phyloP scores from a whole-genome alignment of 352 stramenopile genomes.

The Aphanomyces cochlioides region DNA sequence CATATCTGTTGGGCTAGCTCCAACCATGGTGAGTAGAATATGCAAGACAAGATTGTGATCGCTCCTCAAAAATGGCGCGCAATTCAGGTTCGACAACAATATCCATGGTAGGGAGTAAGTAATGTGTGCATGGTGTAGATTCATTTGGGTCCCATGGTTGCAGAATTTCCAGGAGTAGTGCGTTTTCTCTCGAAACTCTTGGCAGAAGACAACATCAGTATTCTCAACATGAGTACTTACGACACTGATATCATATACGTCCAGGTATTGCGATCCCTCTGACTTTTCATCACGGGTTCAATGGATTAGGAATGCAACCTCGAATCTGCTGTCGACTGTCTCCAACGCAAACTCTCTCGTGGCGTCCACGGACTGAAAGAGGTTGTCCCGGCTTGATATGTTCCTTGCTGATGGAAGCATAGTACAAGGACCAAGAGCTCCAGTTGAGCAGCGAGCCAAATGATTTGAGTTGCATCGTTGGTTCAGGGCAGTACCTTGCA shows the following conservation, averaged over 20 bases:
- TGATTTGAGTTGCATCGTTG: slow-evolving; percentile 39
- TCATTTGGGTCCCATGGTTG: slow-evolving; percentile 80
- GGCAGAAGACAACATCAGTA: slow-evolving; percentile 80
- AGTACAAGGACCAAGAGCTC: slow-evolving; percentile 58
- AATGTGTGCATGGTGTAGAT: slow-evolving; percentile 47
- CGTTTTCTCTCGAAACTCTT: slow-evolving; percentile 81
- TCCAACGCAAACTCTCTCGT: slow-evolving; percentile 72
- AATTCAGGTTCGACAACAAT: slow-evolving; percentile 47
- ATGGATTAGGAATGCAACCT: slow-evolving; percentile 45
- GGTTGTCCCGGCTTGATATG: slow-evolving; percentile 32
- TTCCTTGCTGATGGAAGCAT: neutral
- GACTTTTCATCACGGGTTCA: neutral
- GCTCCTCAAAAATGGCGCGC: slow-evolving; percentile 73
- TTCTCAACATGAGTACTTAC: slow-evolving; percentile 89
- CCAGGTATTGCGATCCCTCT: slow-evolving; percentile 36
- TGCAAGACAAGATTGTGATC: slow-evolving; percentile 60
- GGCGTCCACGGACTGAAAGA: slow-evolving; percentile 79
- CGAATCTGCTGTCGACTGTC: slow-evolving; percentile 63
- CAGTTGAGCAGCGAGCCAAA: slow-evolving; percentile 29
- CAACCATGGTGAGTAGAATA: slow-evolving; percentile 38
- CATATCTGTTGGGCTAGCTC: neutral
- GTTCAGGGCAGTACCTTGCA: slow-evolving; percentile 71
- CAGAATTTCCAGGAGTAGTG: slow-evolving; percentile 78
- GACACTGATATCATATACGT: slow-evolving; percentile 88
- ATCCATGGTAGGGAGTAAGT: neutral